Conservation (phyloP, 2,329 filamentous ascomycete species). For the Talaromyces sp. region DNA sequence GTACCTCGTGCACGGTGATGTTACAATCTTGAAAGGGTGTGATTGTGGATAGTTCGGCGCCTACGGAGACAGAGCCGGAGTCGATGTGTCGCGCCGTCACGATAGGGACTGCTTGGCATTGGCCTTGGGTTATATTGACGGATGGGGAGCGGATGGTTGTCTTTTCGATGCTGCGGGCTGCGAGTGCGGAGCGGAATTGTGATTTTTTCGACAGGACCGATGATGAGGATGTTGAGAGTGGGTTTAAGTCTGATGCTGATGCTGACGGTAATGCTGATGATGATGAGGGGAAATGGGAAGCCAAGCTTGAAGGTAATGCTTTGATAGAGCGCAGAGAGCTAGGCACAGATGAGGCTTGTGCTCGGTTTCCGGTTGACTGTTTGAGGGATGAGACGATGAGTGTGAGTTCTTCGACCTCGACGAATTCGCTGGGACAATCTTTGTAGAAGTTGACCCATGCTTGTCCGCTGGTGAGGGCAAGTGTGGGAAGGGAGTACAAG, state of each 20-base stretch:
- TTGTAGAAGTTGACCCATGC: constrained; percentile 18
- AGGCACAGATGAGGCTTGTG: not conserved
- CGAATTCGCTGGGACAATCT: constrained; percentile 9
- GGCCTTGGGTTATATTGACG: constrained; percentile 15
- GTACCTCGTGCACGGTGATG: constrained; percentile 33
- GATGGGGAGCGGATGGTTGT: not conserved
- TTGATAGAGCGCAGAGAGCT: not conserved
- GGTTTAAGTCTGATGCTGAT: not conserved
- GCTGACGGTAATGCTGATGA: not conserved
- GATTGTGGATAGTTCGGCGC: constrained; percentile 3
- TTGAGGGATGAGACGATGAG: not conserved
- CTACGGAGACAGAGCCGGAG: constrained; percentile 15
- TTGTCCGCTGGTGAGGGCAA: constrained; percentile 11
- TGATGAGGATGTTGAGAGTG: not conserved
- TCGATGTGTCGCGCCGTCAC: constrained; percentile 9
- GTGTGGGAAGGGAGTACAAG: constrained; percentile 5
- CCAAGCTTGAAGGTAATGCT: not conserved
- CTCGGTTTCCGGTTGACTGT: not conserved
- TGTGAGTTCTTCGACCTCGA: constrained; percentile 7
- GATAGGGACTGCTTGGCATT: constrained; percentile 16
- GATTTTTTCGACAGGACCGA: constrained; percentile 6
- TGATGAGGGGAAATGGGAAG: not conserved
- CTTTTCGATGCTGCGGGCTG: not conserved
- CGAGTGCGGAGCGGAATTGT: constrained; percentile 12
- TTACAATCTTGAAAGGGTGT: constrained; percentile 25